These are phyloP conservation scores for Populus simonii DNA, from an alignment of 345 rosid species.

Conservation along the genomic window DNA sequence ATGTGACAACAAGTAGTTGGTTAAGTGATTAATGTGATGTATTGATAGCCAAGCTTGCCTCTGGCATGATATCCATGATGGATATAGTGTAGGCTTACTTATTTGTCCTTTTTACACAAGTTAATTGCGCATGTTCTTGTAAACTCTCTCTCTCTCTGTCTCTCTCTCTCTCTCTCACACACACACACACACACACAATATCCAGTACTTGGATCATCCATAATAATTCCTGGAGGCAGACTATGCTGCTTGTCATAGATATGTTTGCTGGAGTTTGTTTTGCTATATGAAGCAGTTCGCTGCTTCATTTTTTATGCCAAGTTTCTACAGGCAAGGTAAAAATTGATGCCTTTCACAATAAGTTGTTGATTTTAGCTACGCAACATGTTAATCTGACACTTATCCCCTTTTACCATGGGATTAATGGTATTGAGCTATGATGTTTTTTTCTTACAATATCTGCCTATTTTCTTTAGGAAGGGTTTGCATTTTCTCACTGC, in stretches of 20 bases:
- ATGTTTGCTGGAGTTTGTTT: not conserved
- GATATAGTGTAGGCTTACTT: not conserved
- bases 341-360: not conserved
- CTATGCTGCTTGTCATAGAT: not conserved
- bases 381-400: not conserved
- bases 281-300: not conserved
- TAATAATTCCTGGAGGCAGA: not conserved
- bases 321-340: not conserved
- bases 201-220: not conserved
- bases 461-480: conserved; percentile 60
- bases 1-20: not conserved
- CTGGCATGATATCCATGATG: not conserved
- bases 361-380: not conserved
- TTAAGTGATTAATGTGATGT: not conserved
- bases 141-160: not conserved
- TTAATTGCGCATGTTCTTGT: not conserved
- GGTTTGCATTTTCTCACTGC: conserved; percentile 99
- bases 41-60: not conserved
- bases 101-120: not conserved
- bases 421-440: not conserved
- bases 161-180: not conserved
- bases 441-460: not conserved
- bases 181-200: not conserved
- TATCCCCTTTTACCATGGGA: not conserved
- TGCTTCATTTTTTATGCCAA: not conserved